These are phyloP conservation scores for Eucalyptus melliodora DNA, from an alignment of 345 rosid species.

Conservation along the genomic window DNA sequence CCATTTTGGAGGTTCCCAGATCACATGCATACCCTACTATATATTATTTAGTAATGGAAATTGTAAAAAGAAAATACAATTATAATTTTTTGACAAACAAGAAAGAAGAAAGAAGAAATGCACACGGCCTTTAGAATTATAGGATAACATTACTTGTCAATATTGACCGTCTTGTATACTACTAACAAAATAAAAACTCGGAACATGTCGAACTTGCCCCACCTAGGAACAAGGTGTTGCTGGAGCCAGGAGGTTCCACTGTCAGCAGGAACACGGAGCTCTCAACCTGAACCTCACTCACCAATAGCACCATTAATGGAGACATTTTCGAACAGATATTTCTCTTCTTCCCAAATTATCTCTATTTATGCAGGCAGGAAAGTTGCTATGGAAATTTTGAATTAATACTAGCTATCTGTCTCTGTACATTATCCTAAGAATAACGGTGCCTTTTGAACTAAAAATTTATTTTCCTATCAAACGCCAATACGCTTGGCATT, in stretches of 20 bases:
- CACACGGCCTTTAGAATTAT: no score
- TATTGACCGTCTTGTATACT: neutral
- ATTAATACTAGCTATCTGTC: no score
- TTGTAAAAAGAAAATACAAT: no score
- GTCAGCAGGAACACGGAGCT: constrained; percentile 28
- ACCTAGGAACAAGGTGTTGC: constrained; percentile 40
- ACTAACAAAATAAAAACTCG: neutral
- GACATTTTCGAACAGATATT: neutral
- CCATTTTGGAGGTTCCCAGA: neutral
- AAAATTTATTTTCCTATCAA: no score
- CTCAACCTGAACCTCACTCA: constrained; percentile 29
- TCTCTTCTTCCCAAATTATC: neutral
- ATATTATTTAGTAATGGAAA: neutral
- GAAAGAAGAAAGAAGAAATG: no score
- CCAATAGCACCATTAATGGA: constrained; percentile 1
- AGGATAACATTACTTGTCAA: no score
- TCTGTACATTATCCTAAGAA: no score
- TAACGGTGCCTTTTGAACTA: no score
- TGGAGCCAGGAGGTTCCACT: constrained; percentile 48
- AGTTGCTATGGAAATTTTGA: neutral
- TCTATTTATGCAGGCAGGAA: neutral
- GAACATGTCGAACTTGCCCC: constrained; percentile 36
- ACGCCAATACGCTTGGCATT: no score
- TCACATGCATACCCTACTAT: neutral
- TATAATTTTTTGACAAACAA: no score